Conservation (phyloP, 2,329 filamentous ascomycete species). For the Talaromyces albobiverticillius region DNA sequence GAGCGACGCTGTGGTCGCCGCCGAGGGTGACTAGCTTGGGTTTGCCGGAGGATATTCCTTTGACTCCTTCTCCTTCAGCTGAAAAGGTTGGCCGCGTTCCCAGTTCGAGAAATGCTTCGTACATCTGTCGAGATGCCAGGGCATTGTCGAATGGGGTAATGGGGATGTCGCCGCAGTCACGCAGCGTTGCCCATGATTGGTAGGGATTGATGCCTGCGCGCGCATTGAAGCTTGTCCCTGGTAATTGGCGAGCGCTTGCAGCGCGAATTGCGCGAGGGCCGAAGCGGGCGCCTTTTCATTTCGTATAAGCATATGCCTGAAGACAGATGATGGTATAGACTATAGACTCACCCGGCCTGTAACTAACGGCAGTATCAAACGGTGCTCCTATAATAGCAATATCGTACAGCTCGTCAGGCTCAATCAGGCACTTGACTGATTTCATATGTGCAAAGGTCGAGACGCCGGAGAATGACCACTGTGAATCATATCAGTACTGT, state of each 20-base stretch:
- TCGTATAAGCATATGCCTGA: not conserved
- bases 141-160: slow-evolving; percentile 83
- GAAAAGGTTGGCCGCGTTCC: slow-evolving; percentile 39
- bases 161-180: slow-evolving; percentile 90
- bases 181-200: slow-evolving; percentile 69
- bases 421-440: slow-evolving; percentile 67
- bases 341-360: slow-evolving; percentile 63
- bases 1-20: slow-evolving; percentile 69
- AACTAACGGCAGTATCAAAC: slow-evolving; percentile 71
- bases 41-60: slow-evolving; percentile 34
- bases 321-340: not conserved
- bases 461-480: slow-evolving; percentile 71
- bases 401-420: slow-evolving; percentile 62
- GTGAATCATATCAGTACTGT: not conserved
- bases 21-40: slow-evolving; percentile 66
- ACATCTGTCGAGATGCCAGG: slow-evolving; percentile 80
- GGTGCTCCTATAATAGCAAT: slow-evolving; percentile 71
- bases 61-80: slow-evolving; percentile 23
- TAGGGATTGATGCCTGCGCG: slow-evolving; percentile 83
- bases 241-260: slow-evolving; percentile 76
- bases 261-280: slow-evolving; percentile 84
- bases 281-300: slow-evolving; percentile 64
- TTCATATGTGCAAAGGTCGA: slow-evolving; percentile 71
- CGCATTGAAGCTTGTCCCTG: slow-evolving; percentile 77
- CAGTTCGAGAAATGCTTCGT: slow-evolving; percentile 71